Percentiles rank a stretch among this genome's conserved stretches.
phyloP scores from a whole-genome alignment of 148 eudicot genomes.

The Rhododendron mucronatum region DNA sequence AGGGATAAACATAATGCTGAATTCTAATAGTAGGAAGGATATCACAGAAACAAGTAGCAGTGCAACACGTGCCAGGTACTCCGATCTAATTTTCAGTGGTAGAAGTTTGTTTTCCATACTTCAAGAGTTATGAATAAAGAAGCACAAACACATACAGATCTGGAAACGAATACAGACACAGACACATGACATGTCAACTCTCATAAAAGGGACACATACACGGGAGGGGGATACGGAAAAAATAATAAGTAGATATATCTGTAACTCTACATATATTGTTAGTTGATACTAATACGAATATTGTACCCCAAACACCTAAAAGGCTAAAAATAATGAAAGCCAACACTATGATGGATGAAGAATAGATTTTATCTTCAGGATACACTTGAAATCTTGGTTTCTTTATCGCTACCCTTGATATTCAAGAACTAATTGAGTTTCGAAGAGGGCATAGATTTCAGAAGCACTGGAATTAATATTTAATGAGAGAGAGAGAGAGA shows the following conservation, averaged over 20 bases:
- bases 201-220: neutral
- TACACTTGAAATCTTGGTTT: neutral
- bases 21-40: neutral
- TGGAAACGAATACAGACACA: neutral
- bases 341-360: neutral
- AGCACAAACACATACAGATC: neutral
- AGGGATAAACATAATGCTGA: neutral
- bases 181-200: neutral
- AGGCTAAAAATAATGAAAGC: neutral
- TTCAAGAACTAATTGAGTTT: neutral
- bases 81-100: neutral
- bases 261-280: neutral
- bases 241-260: neutral
- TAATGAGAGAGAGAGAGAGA: neutral
- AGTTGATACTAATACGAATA: neutral
- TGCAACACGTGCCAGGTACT: neutral
- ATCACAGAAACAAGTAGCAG: neutral
- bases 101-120: neutral
- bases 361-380: neutral
- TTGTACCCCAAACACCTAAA: neutral
- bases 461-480: neutral
- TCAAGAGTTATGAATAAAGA: neutral
- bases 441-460: neutral
- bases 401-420: neutral
- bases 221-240: neutral